Evolutionary conservation across 1,284 basidiomycete species (phyloP), one percentile per base, ranked within the genome.

Genomic region (Trametes pubescens): DNA sequence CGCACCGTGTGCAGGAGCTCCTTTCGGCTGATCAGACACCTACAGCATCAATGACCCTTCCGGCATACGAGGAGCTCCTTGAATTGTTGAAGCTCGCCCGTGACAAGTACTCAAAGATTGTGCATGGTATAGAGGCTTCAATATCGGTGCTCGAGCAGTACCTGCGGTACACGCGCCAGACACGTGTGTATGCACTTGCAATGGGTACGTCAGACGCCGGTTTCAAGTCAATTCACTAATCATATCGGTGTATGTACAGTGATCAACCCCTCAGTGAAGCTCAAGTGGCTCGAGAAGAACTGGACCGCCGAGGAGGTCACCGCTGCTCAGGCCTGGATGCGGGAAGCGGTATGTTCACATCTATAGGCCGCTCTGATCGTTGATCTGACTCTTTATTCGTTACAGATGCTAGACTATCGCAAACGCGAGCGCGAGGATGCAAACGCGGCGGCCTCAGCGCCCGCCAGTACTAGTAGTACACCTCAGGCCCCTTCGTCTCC

Each of bases 61-160:
- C 61, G 6, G 44, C 54, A 3, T 69, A 65, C 35, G 61, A 62
- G 24, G 13, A 53, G 10, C 60, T 69, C 14, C 43, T 66, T 10
- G 24, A 52, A 22, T 7, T 43, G 3, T 59, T 65, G 14, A 26
- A 53, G 26, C n/a, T 38, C n/a, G 35, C 35, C 22, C 29, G 38
- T 16, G 10, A 14, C 34, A 56, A 47, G 13, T 68, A 29, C 69
- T 21, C 66, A 22, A 56, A 67, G 7, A 48, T 75, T 52, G 53
- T 24, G 3, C 63, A 65, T 34, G 62, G 24, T 2, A 68, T 72
- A 29, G 38, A 62, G 2, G 66, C 63, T 2, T 58, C 62, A 0
- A 60, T 69, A 22, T 66, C 66, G 5, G 82, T 78, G 38, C 73
- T 80, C 0, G 53, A 75, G 9, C 70, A 77, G 56, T 81, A 80